Base-by-base conservation (phyloP, 2,329 filamentous ascomycete species). In the Fusarium udum region DNA sequence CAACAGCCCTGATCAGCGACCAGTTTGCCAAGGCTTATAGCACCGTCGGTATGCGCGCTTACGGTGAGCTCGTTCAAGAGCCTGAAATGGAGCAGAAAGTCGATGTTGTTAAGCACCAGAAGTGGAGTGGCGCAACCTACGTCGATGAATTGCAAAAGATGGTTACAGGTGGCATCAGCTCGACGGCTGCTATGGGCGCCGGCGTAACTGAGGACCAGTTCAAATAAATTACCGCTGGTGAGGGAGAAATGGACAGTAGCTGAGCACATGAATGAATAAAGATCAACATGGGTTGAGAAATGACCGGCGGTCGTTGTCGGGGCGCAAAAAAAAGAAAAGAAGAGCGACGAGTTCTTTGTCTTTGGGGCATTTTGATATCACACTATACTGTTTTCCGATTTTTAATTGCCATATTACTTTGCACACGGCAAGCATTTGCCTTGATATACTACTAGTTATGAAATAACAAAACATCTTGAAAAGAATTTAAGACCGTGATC, bases 161-260 rank as follows among this genome's bases (percentile, higher is more conserved):
- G 95, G 93, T 99, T 39, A 95, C 92, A 9, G 96, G 96, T 5
- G 96, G 96, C 74, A 91, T 98, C 64, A 95, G 92, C 82, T 95
- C 92, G 72, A 98, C 95, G 3, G 93, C 93, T 69, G 96, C 96
- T 26, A 99, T 99, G 96, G 96, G 95, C 39, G 94, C 95, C 86
- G 96, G 96, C 67, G 96, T 99, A 67, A 99, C 96, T 2, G 96
- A 99, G 87, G 95, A 98, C 79, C 96, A 99, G 85, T 99, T 99
- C 83, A 81, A 81, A 61, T 81, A 72, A 62, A 43, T 39, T 16
- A 31, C 13, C 15, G 42, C 28, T 22, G 20, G n/a, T 7, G 18
- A 52, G n/a, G 11, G 37, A 31, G 24, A 39, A 20, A 16, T 32
- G 55, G 26, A 9, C 9, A 37, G 10, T n/a, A 46, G 22, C 31